These are phyloP conservation scores for Kodamaea sp. DNA, from an alignment of 1,139 yeast genomes.

Conservation along the genomic window DNA sequence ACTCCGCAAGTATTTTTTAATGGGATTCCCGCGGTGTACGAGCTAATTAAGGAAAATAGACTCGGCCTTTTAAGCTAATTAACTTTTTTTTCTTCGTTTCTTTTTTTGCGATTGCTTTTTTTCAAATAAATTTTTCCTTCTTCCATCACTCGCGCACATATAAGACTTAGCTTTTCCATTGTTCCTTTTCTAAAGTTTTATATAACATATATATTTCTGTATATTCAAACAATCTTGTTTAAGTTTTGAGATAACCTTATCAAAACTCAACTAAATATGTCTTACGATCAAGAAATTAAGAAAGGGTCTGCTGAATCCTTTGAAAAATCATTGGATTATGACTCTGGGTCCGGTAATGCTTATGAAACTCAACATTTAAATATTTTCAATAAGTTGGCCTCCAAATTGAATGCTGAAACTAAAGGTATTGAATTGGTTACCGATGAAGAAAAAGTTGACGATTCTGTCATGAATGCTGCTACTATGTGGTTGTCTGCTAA, in stretches of 20 bases:
- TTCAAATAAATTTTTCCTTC: too few species aligned
- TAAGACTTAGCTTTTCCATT: slow-evolving; percentile 1
- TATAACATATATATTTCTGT: slow-evolving; percentile 1
- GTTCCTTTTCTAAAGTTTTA: not conserved
- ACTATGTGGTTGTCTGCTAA: slow-evolving; percentile 94
- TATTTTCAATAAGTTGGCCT: slow-evolving; percentile 26
- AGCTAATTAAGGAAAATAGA: slow-evolving; percentile 8
- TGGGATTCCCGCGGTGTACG: not conserved
- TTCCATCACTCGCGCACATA: not conserved
- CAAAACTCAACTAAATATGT: slow-evolving; percentile 9
- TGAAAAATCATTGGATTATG: slow-evolving; percentile 21
- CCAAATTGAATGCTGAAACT: slow-evolving; percentile 51
- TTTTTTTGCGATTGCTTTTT: not conserved
- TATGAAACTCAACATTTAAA: slow-evolving; percentile 17
- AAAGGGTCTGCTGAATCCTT: slow-evolving; percentile 22
- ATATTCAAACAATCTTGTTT: slow-evolving; percentile 1
- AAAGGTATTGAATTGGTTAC: slow-evolving; percentile 69
- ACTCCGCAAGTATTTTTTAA: not conserved
- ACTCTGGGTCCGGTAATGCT: slow-evolving; percentile 18
- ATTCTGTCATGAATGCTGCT: slow-evolving; percentile 64
- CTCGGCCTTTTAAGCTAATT: slow-evolving; percentile 5
- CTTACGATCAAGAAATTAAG: slow-evolving; percentile 14
- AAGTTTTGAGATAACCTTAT: slow-evolving; percentile 6
- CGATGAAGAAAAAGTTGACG: slow-evolving; percentile 62
- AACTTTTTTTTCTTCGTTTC: not conserved